Evolutionary conservation across 352 stramenopile species (phyloP), one percentile per base, ranked within the genome.

Genomic region (Globisporangium sylvaticum): DNA sequence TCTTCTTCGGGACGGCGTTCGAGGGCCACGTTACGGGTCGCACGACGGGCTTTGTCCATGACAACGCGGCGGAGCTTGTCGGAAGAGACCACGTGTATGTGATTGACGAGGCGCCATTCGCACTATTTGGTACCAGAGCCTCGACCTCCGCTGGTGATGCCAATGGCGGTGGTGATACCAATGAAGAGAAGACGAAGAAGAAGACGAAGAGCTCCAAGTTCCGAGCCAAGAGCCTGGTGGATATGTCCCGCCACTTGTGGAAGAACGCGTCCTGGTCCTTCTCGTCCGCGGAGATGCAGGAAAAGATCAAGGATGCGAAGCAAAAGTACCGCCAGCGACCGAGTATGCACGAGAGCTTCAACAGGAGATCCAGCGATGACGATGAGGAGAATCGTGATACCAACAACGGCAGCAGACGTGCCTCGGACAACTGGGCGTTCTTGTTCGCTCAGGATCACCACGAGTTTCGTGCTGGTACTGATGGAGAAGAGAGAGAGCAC

Each of bases 201-300:
- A 68, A 50, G 64, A 29, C n/a, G 0, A 6, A 5, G n/a, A 64
- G 44, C 56, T 20, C 25, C 20, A 52, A 14, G 24, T 37, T 42
- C 15, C 27, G 55, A n/a, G 24, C 39, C 20, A n/a, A 29, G n/a
- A 64, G 66, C n/a, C 31, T 64, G 24, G n/a, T 64, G 0, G 66
- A 52, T 14, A 54, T 54, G 12, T 37, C 66, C 31, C 44, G 32
- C 10, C 48, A 22, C n/a, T 18, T 48, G 31, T 71, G 59, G 59
- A 71, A 71, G 50, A 64, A 32, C 46, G 58, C 65, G 32, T 70
- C 65, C 5, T 70, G 65, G 65, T 70, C 65, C 14, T 70, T 70
- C 58, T 62, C 65, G 15, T 31, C 65, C 15, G 7, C 18, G 0
- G 58, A 65, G 46, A 42, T 70, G 46, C 64, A 65, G 57, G 7